Conservation (phyloP, 73 alveolate species). For the Stentor roeselii region DNA sequence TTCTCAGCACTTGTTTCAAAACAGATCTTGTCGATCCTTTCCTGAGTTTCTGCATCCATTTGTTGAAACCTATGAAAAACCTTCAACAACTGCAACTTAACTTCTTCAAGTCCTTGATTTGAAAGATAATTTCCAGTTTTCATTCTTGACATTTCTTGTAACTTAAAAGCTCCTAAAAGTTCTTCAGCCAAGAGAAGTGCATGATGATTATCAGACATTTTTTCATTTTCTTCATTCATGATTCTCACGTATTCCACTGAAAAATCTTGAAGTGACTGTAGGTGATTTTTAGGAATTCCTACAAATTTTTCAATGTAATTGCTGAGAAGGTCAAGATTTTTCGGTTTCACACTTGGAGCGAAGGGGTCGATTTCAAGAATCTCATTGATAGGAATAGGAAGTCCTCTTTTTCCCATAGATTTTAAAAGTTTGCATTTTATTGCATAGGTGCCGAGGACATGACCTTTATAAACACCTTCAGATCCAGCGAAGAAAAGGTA, state of each 20-base stretch:
- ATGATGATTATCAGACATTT: too few species aligned
- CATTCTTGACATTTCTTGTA: neutral
- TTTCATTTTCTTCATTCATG: neutral
- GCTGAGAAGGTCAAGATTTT: neutral
- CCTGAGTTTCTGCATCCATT: neutral
- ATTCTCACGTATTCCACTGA: neutral
- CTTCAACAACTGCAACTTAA: slow-evolving; percentile 11
- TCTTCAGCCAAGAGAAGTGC: slow-evolving; percentile 8
- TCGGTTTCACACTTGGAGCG: neutral
- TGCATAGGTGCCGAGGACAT: neutral
- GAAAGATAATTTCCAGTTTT: neutral
- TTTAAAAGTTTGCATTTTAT: neutral
- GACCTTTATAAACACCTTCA: neutral
- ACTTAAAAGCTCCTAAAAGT: slow-evolving; percentile 7
- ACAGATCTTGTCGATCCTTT: neutral
- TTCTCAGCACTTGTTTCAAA: neutral
- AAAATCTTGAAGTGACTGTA: too few species aligned
- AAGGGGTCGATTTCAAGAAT: neutral
- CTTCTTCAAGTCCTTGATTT: slow-evolving; percentile 13
- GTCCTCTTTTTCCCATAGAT: neutral
- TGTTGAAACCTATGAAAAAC: neutral
- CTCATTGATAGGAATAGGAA: neutral
- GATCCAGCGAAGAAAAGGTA: neutral
- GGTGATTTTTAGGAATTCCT: neutral
- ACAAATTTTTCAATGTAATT: neutral